A percentile compares a stretch with the other conserved stretches of the same genome.
Evolutionary conservation across 176 grass and related monocot species (phyloP).

Genomic region (Urochloa ruziziensis): DNA sequence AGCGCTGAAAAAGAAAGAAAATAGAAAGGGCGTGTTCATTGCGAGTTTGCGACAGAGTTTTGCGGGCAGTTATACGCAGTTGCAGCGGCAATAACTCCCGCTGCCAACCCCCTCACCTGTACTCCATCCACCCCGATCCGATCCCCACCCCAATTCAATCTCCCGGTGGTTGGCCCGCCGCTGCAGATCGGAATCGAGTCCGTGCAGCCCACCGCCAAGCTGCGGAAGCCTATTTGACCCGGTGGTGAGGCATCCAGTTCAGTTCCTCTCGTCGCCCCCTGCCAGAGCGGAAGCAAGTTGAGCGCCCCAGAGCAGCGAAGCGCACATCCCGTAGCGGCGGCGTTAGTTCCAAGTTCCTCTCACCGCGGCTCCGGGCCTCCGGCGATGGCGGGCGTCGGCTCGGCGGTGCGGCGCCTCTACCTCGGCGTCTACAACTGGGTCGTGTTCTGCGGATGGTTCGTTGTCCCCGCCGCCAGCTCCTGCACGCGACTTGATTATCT

Average conservation of each 20-base stretch:
- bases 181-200: neutral
- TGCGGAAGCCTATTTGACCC: neutral
- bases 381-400: constrained; percentile 26
- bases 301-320: neutral
- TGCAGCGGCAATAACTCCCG: constrained; percentile 38
- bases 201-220: neutral
- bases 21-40: neutral
- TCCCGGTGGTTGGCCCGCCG: constrained; percentile 22
- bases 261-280: too few relatives aligned
- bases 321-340: too few relatives aligned
- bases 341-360: neutral
- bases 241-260: too few relatives aligned
- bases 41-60: neutral
- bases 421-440: constrained; percentile 50
- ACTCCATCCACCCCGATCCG: neutral
- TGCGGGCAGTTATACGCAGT: neutral
- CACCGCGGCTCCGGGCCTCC: neutral
- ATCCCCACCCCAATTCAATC: neutral
- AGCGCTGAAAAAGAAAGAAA: neutral
- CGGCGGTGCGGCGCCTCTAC: constrained; percentile 43
- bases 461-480: neutral
- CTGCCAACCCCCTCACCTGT: neutral
- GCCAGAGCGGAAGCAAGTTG: too few relatives aligned
- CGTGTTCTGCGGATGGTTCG: constrained; percentile 55
- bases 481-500: too few relatives aligned